Evolutionary conservation across 805 yeast genomes (phyloP).

Genomic region (Hanseniaspora mollemarum): DNA sequence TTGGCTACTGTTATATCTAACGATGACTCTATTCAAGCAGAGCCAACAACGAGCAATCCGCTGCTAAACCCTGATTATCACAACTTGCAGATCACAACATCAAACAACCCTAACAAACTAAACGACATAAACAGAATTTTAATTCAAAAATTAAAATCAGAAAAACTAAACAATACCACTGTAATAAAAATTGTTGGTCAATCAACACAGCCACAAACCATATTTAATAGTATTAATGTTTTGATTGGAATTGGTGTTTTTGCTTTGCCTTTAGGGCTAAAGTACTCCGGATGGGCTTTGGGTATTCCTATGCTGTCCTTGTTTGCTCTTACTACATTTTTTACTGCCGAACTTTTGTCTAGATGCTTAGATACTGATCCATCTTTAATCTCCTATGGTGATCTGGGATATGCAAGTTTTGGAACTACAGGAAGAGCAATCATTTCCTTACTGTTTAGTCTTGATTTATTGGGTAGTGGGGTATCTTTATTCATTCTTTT

Average conservation of each 20-base stretch:
- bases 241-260: constrained; percentile 66
- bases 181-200: constrained; percentile 69
- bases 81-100: constrained; percentile 28
- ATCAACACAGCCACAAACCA: constrained; percentile 67
- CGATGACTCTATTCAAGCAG: not conserved
- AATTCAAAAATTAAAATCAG: constrained; percentile 49
- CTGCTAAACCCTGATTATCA: constrained; percentile 2
- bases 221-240: constrained; percentile 67
- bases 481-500: constrained; percentile 71
- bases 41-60: not conserved
- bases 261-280: constrained; percentile 60
- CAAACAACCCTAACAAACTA: constrained; percentile 37
- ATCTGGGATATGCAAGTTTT: constrained; percentile 74
- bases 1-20: not conserved
- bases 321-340: constrained; percentile 59
- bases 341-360: constrained; percentile 66
- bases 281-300: constrained; percentile 56
- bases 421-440: constrained; percentile 65
- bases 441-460: constrained; percentile 60
- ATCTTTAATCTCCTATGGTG: constrained; percentile 76
- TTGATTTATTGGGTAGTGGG: constrained; percentile 71
- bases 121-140: constrained; percentile 38
- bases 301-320: constrained; percentile 49
- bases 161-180: constrained; percentile 57
- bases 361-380: constrained; percentile 69